Percentiles rank a stretch among this genome's conserved stretches.
phyloP scores from a whole-genome alignment of 768 basidiomycete genomes.

The Xanthoconium stramineum region DNA sequence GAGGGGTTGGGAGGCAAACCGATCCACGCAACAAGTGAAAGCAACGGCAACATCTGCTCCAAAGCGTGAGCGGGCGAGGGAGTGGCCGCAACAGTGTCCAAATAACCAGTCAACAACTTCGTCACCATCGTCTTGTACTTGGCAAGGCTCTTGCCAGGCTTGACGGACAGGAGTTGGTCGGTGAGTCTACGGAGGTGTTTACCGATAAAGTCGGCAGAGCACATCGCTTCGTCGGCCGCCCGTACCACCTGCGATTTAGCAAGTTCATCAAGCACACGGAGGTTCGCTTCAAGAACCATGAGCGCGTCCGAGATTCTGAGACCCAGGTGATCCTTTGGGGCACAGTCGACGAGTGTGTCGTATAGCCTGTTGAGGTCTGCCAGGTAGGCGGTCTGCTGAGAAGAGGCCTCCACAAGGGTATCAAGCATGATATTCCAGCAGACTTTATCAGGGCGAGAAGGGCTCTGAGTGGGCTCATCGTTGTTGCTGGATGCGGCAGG shows the following conservation, averaged over 20 bases:
- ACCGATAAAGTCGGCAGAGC: constrained; percentile 28
- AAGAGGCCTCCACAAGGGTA: constrained; percentile 40
- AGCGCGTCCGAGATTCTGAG: constrained; percentile 38
- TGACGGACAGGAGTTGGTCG: constrained; percentile 11
- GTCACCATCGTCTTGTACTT: constrained; percentile 15
- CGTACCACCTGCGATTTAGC: not conserved
- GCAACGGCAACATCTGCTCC: constrained; percentile 10
- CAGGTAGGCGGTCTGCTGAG: constrained; percentile 36
- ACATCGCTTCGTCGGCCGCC: constrained; percentile 7
- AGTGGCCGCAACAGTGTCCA: constrained; percentile 8
- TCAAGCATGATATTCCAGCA: constrained; percentile 64
- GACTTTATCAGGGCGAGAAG: constrained; percentile 48
- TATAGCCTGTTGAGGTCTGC: constrained; percentile 58
- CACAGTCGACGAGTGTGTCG: constrained; percentile 35
- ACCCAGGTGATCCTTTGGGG: constrained; percentile 32
- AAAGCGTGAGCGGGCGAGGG: not conserved
- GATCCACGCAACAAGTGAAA: constrained; percentile 33
- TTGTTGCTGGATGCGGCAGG: constrained; percentile 32
- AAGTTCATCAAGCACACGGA: constrained; percentile 30
- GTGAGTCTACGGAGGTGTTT: constrained; percentile 8
- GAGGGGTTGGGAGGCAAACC: constrained; percentile 32
- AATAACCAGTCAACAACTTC: constrained; percentile 18
- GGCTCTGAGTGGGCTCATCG: constrained; percentile 40
- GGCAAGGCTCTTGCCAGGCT: constrained; percentile 10
- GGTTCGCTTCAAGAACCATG: constrained; percentile 44